Conservation (phyloP, 75 land plant species). For the Pinus taeda region DNA sequence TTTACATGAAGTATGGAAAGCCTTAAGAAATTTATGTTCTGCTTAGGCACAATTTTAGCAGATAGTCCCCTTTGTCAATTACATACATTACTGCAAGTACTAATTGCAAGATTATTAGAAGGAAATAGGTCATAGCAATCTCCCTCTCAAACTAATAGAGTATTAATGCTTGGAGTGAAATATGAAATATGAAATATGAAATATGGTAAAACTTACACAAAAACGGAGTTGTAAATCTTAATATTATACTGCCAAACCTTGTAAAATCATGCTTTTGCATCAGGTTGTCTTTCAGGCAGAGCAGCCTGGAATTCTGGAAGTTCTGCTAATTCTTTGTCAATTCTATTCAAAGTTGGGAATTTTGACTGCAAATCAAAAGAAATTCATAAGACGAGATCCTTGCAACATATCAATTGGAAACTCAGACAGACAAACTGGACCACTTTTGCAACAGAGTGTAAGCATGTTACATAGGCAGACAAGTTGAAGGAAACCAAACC, state of each 20-base stretch:
- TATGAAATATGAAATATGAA: too few species aligned
- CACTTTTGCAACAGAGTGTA: neutral
- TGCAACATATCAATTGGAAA: neutral
- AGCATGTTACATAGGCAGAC: too few species aligned
- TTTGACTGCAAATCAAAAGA: neutral
- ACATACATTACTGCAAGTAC: neutral
- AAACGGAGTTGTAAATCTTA: too few species aligned
- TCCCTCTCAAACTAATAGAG: neutral
- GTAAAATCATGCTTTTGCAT: constrained; percentile 14
- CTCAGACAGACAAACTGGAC: neutral
- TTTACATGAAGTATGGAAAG: neutral
- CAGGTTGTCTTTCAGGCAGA: constrained; percentile 60
- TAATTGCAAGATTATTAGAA: neutral
- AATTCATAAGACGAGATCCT: neutral
- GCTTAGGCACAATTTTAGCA: neutral
- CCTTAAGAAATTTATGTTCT: neutral
- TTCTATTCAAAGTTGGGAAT: constrained; percentile 2
- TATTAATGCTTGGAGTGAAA: too few species aligned
- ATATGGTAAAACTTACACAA: too few species aligned
- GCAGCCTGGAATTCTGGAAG: constrained; percentile 54
- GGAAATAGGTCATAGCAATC: neutral
- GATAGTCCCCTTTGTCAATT: neutral
- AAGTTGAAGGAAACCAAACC: too few species aligned
- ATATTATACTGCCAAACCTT: neutral
- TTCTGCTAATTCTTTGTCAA: constrained; percentile 43